A percentile compares a stretch with the other conserved stretches of the same genome.
These are phyloP conservation scores for Artemisia argyi DNA, from an alignment of 129 eudicot species.

Conservation along the genomic window DNA sequence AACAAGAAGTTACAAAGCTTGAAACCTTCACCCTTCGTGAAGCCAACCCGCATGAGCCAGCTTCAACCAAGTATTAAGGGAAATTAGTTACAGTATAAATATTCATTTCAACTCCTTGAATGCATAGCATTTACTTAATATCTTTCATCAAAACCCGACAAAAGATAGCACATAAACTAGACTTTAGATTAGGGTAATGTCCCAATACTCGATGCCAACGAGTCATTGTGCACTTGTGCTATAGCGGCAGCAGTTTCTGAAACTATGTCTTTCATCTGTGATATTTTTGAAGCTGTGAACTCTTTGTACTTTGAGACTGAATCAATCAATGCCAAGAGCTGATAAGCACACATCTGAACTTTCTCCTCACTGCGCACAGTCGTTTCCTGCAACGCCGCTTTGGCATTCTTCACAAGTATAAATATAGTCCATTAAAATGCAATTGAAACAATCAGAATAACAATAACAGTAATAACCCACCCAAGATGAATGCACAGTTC, in stretches of 20 bases:
- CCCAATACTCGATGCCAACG: conserved; percentile 2
- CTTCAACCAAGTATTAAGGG: neutral
- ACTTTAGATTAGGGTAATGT: neutral
- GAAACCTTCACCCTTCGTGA: no score
- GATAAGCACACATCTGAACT: conserved; percentile 49
- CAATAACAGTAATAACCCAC: neutral
- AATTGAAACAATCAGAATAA: neutral
- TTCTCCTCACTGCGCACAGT: conserved; percentile 44
- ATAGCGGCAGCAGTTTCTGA: conserved; percentile 48
- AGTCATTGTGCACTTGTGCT: conserved; percentile 50
- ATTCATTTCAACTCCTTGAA: neutral
- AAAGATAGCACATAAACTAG: neutral
- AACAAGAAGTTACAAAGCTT: neutral
- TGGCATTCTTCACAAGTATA: conserved; percentile 42
- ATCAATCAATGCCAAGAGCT: conserved; percentile 63
- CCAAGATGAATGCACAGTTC: neutral
- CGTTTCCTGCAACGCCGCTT: conserved; percentile 58
- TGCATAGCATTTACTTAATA: no score
- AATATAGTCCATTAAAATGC: neutral
- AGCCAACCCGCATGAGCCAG: neutral
- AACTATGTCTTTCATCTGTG: conserved; percentile 50
- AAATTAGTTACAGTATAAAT: neutral
- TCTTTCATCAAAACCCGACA: neutral
- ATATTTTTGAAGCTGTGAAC: conserved; percentile 24
- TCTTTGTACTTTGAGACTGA: conserved; percentile 68